Percentiles rank a stretch among this genome's conserved stretches.
Evolutionary conservation across 2,329 filamentous ascomycete species (phyloP).

Genomic region (Helicocarpus griseus): DNA sequence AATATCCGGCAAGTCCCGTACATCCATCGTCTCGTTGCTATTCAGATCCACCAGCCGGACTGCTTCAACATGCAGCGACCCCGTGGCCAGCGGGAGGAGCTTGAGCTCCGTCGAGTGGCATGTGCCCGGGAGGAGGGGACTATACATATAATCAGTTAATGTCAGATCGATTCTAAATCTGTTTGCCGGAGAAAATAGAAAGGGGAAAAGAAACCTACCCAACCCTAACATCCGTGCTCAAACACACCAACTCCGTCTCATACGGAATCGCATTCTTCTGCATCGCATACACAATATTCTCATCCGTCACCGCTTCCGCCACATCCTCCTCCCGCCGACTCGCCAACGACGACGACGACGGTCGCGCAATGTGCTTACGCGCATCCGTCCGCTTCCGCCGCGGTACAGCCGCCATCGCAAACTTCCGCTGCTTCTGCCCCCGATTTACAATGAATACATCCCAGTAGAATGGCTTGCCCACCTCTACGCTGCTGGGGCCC

Average conservation of each 20-base stretch:
- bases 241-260: constrained; percentile 43
- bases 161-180: not conserved
- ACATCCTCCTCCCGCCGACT: constrained; percentile 26
- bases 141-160: constrained; percentile 15
- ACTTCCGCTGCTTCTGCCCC: constrained; percentile 42
- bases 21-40: constrained; percentile 46
- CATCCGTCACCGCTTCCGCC: constrained; percentile 46
- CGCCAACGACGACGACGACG: constrained; percentile 36
- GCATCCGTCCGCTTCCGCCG: constrained; percentile 35
- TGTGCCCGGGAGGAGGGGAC: constrained; percentile 44
- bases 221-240: constrained; percentile 49
- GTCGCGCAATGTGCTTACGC: constrained; percentile 34
- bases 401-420: constrained; percentile 46
- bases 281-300: constrained; percentile 46
- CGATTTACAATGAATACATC: constrained; percentile 51
- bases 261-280: constrained; percentile 42
- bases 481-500: constrained; percentile 39
- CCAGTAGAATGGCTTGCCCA: constrained; percentile 47
- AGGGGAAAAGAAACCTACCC: constrained; percentile 37
- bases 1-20: constrained; percentile 48
- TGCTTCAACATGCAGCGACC: constrained; percentile 43
- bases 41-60: constrained; percentile 47
- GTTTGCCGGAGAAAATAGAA: not conserved
- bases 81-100: constrained; percentile 42
- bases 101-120: constrained; percentile 49